A percentile compares a stretch with the other conserved stretches of the same genome.
phyloP scores from a whole-genome alignment of 148 eudicot species.

The Selenicereus undatus region DNA sequence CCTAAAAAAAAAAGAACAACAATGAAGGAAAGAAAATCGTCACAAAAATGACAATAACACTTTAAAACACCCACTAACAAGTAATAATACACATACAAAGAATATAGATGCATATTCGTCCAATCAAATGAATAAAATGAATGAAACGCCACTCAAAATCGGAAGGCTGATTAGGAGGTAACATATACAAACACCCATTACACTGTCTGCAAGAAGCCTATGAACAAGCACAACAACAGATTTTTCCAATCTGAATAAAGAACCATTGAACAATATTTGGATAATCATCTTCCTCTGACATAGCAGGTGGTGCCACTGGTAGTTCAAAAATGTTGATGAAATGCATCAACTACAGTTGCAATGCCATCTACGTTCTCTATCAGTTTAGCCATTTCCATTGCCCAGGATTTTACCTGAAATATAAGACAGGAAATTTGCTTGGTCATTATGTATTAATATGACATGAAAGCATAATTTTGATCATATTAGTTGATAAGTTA shows the following conservation, averaged over 20 bases:
- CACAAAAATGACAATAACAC: too few species aligned
- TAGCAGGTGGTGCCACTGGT: slow-evolving; percentile 38
- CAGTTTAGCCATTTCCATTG: slow-evolving; percentile 58
- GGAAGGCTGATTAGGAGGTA: neutral
- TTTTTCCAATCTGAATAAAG: slow-evolving; percentile 61
- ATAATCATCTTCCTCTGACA: slow-evolving; percentile 32
- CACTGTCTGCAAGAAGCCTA: slow-evolving; percentile 21
- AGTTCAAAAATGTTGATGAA: slow-evolving; percentile 70
- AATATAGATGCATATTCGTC: neutral
- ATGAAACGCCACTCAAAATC: slow-evolving; percentile 14
- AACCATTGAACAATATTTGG: slow-evolving; percentile 68
- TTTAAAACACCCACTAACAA: neutral
- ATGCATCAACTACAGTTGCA: slow-evolving; percentile 80
- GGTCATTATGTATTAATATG: too few species aligned
- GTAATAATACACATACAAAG: neutral
- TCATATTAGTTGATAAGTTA: neutral
- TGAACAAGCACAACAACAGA: slow-evolving; percentile 58
- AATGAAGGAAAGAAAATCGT: too few species aligned
- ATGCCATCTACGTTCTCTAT: slow-evolving; percentile 82
- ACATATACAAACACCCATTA: slow-evolving; percentile 25
- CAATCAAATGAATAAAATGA: slow-evolving; percentile 26
- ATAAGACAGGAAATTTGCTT: too few species aligned
- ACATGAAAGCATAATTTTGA: too few species aligned
- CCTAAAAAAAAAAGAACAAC: too few species aligned
- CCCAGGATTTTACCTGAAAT: slow-evolving; percentile 64